These are phyloP conservation scores for Colletotrichum sp. DNA, from an alignment of 2,329 filamentous ascomycete genomes.

Conservation along the genomic window DNA sequence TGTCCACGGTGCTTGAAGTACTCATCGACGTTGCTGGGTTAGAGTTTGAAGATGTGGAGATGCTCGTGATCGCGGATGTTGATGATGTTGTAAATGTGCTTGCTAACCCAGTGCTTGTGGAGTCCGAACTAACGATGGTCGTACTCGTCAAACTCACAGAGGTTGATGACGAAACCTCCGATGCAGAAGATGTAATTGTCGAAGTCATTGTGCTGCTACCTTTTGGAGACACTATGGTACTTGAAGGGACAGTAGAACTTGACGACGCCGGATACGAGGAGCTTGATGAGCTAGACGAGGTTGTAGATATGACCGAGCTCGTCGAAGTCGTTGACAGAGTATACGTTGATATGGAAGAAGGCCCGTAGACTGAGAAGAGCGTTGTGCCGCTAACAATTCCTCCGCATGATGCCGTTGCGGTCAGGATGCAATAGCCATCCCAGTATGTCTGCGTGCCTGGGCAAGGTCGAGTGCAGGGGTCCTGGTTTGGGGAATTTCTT, in stretches of 20 bases:
- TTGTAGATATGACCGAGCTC: background rate
- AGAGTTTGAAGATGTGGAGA: background rate
- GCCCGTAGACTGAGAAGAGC: background rate
- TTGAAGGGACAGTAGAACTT: background rate
- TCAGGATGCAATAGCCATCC: fast-evolving
- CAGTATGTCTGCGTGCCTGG: background rate
- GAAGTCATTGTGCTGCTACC: background rate
- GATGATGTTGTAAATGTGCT: background rate
- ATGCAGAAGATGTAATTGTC: background rate
- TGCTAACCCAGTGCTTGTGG: background rate
- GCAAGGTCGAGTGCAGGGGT: background rate
- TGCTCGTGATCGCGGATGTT: background rate
- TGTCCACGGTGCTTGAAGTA: background rate
- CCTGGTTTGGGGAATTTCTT: background rate
- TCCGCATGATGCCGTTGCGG: background rate
- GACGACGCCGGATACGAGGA: background rate
- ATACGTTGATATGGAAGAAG: background rate
- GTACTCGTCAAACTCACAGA: background rate
- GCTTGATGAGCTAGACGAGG: background rate
- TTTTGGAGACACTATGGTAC: background rate
- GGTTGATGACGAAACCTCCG: background rate
- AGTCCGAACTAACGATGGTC: background rate
- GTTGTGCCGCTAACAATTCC: background rate
- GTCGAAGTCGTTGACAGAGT: background rate
- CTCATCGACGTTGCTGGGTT: background rate